A percentile compares a stretch with the other conserved stretches of the same genome.
These are phyloP conservation scores for Ramalina intermedia DNA, from an alignment of 495 filamentous ascomycete genomes.

Conservation along the genomic window DNA sequence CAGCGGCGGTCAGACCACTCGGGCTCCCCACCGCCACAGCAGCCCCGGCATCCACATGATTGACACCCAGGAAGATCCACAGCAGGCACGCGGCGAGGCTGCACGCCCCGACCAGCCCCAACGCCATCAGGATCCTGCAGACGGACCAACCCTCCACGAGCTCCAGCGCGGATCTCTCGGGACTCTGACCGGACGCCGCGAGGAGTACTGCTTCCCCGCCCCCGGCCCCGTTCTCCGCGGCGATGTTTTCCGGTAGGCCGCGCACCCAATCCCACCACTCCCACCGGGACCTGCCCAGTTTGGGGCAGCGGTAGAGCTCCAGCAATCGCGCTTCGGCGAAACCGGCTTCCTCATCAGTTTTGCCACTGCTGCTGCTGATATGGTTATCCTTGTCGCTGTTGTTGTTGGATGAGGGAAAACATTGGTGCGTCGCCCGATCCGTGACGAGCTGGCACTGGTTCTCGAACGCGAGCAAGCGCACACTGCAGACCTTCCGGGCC, in stretches of 20 bases:
- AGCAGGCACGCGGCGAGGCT: slow-evolving; percentile 7
- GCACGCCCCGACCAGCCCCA: slow-evolving; percentile 1
- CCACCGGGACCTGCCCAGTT: not conserved
- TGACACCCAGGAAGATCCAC: slow-evolving; percentile 13
- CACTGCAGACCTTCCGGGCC: slow-evolving; percentile 6
- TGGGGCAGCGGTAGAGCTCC: slow-evolving; percentile 8
- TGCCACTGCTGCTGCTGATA: no score
- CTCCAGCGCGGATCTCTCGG: slow-evolving; percentile 9
- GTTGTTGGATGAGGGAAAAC: not conserved
- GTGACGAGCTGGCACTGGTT: slow-evolving; percentile 4
- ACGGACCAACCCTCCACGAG: slow-evolving; percentile 13
- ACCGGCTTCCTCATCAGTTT: not conserved
- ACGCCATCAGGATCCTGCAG: slow-evolving; percentile 1
- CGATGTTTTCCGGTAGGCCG: slow-evolving; percentile 3
- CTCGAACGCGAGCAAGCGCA: slow-evolving; percentile 6
- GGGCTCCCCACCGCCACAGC: not conserved
- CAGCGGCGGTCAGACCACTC: not conserved
- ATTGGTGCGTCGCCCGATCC: not conserved
- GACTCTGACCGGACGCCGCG: not conserved
- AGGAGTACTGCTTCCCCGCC: no score
- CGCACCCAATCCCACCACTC: slow-evolving; percentile 9
- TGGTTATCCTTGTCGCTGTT: not conserved
- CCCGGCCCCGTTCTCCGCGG: not conserved
- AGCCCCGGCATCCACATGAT: not conserved
- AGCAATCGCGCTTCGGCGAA: slow-evolving; percentile 4